Evolutionary conservation across 768 basidiomycete genomes (phyloP).

Genomic region (Auricularia sp.): DNA sequence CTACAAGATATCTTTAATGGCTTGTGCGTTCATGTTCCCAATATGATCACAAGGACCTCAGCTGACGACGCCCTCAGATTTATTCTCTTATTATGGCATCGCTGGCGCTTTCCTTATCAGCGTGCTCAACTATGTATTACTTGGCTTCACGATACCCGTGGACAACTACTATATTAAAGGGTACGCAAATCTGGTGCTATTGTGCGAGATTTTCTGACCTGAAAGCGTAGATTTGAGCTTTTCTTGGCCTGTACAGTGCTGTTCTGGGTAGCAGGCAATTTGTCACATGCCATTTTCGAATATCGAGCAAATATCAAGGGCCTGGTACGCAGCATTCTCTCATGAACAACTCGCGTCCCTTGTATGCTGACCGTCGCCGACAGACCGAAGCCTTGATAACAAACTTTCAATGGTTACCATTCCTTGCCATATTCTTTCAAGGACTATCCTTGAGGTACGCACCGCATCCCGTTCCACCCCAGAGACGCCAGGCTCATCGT

Average conservation of each 20-base stretch:
- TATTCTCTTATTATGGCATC: constrained; percentile 13
- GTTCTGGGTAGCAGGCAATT: constrained; percentile 14
- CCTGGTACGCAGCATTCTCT: constrained; percentile 10
- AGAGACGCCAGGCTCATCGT: too few relatives aligned
- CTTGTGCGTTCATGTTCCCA: neutral
- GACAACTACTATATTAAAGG: constrained; percentile 13
- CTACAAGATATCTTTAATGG: constrained; percentile 6
- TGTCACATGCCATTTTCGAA: constrained; percentile 11
- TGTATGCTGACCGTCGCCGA: neutral
- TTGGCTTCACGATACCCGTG: constrained; percentile 15
- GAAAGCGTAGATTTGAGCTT: too few relatives aligned
- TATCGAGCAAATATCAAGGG: constrained; percentile 11
- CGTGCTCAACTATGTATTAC: constrained; percentile 19
- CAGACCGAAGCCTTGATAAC: neutral
- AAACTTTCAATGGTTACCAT: constrained; percentile 7
- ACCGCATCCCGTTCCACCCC: neutral
- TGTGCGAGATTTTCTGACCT: neutral
- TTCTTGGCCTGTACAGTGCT: constrained; percentile 2
- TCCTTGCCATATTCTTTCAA: constrained; percentile 21
- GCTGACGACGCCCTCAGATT: neutral
- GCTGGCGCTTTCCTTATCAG: constrained; percentile 17
- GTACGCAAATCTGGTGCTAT: neutral
- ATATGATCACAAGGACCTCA: neutral
- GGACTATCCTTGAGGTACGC: constrained; percentile 2
- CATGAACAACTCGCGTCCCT: constrained; percentile 15